These are phyloP conservation scores for Ophiostoma perfectum DNA, from an alignment of 2,329 filamentous ascomycete species.

Conservation along the genomic window DNA sequence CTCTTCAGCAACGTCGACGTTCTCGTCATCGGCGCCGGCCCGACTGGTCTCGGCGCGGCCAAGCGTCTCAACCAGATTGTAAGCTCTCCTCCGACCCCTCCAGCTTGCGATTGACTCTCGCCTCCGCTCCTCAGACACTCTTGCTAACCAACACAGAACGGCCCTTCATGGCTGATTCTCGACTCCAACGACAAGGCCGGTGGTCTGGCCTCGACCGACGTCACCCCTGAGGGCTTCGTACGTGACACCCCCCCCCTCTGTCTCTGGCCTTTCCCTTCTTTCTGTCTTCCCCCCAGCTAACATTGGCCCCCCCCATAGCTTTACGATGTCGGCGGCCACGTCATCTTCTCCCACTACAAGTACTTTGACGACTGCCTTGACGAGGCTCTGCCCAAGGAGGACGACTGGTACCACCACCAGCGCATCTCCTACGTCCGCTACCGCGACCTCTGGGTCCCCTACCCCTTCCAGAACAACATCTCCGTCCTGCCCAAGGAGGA, in stretches of 20 bases:
- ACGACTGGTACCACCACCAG: slow-evolving; percentile 97
- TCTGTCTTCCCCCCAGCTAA: not conserved
- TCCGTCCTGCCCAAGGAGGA: slow-evolving; percentile 97
- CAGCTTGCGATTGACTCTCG: not conserved
- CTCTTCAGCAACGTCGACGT: slow-evolving; percentile 77
- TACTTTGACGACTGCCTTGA: slow-evolving; percentile 99
- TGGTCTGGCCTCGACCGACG: slow-evolving; percentile 91
- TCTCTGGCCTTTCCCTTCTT: not conserved
- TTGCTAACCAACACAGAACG: slow-evolving; percentile 53
- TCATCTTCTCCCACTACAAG: slow-evolving; percentile 99
- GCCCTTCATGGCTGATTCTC: slow-evolving; percentile 91
- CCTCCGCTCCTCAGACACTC: too few relatives aligned
- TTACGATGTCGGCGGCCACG: slow-evolving; percentile 96
- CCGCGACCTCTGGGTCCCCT: slow-evolving; percentile 94
- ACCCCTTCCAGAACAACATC: slow-evolving; percentile 99
- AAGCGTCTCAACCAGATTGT: slow-evolving; percentile 97
- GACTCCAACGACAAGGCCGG: slow-evolving; percentile 89
- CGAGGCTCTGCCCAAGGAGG: slow-evolving; percentile 87
- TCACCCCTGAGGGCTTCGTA: slow-evolving; percentile 95
- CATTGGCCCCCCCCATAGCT: slow-evolving; percentile 50
- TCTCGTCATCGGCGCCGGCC: slow-evolving; percentile 95
- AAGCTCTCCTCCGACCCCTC: slow-evolving; percentile 34
- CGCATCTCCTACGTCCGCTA: slow-evolving; percentile 98
- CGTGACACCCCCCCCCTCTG: slow-evolving; percentile 42
- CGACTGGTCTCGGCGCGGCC: slow-evolving; percentile 93